Evolutionary conservation across 371 early-diverging fungal species (phyloP).

Genomic region (Syncephalastrum monosporum): DNA sequence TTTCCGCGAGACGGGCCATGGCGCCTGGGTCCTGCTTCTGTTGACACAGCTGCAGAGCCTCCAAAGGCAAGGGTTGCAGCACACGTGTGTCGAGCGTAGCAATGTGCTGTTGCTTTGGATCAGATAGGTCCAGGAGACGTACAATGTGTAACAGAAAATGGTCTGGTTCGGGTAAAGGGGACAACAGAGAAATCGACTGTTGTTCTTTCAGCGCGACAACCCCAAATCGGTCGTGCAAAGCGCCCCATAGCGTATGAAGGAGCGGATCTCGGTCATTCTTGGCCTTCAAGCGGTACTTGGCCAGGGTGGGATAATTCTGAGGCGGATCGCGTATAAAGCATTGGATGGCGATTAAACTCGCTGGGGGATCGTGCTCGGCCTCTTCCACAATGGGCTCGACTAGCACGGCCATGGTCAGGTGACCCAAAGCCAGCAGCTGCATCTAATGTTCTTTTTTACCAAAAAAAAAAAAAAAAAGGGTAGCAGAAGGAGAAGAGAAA

Average conservation of each 20-base stretch:
- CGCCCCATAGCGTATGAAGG: no score
- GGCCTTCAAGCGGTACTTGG: conserved; percentile 28
- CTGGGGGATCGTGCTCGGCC: background rate
- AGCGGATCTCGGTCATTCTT: conserved; percentile 4
- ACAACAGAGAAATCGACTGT: no score
- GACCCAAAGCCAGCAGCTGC: conserved; percentile 24
- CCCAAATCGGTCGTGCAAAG: no score
- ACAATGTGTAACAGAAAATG: background rate
- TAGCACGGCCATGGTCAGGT: conserved; percentile 24
- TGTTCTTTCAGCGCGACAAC: no score
- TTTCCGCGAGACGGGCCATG: conserved; percentile 6
- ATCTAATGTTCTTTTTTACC: no score
- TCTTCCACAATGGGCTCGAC: conserved; percentile 21
- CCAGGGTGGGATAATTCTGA: conserved; percentile 46
- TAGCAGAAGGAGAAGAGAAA: no score
- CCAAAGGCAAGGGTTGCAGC: conserved; percentile 17
- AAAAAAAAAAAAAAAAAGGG: no score
- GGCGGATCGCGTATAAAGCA: conserved; percentile 44
- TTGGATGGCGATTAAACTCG: conserved; percentile 17
- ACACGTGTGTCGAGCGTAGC: conserved; percentile 6
- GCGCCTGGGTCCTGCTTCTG: conserved; percentile 20
- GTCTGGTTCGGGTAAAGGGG: background rate
- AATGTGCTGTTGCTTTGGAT: background rate
- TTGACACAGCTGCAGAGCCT: conserved; percentile 31
- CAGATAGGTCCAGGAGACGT: background rate